Base-by-base conservation (phyloP, 768 basidiomycete genomes). In the Suillus subalutaceus region DNA sequence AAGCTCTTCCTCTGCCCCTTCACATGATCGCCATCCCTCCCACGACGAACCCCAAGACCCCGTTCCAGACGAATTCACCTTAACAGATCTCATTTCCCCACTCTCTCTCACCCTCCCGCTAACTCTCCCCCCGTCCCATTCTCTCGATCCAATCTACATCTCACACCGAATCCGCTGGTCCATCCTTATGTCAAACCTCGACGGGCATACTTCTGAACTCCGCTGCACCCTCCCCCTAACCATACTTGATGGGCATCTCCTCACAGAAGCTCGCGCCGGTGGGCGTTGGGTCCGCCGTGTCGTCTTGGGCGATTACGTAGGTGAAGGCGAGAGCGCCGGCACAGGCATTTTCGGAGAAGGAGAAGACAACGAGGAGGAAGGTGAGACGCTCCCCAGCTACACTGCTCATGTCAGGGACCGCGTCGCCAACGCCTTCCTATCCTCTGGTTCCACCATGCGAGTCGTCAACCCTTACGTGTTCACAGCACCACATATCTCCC, bases 141-240 rank as follows among this genome's bases (percentile, higher is more conserved):
- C 80, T 6, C 81, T 92, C 40, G 90, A 92, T 66, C 96, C 96
- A 0, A 88, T 96, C 63, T 79, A 80, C 23, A 82, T 95, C 26
- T 82, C 83, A 2, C 94, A 99, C 78, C 89, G 91, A 59, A 85
- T 98, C 70, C 85, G 90, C 46, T 93, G 92, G 92, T 85, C 76
- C 18, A 90, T 94, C 67, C 80, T 89, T 62, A 90, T 96, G 72
- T 83, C 83, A 68, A 99, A 98, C 74, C 83, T 84, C 8, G 97
- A 98, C 73, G 96, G 96, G 0, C 97, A 98, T 74, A 90, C 89
- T 3, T 96, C 94, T 10, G 95, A 98, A 76, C 83, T 99, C n/a
- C 89, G 96, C 18, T 98, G 97, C 77, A 95, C 95, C 1, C 83
- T 98, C 6, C 97, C 97, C 0, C 78, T 99, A 41, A 88, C 93